Base-by-base conservation (phyloP, 2,329 filamentous ascomycete species). In the Ambrosiella beaveri region DNA sequence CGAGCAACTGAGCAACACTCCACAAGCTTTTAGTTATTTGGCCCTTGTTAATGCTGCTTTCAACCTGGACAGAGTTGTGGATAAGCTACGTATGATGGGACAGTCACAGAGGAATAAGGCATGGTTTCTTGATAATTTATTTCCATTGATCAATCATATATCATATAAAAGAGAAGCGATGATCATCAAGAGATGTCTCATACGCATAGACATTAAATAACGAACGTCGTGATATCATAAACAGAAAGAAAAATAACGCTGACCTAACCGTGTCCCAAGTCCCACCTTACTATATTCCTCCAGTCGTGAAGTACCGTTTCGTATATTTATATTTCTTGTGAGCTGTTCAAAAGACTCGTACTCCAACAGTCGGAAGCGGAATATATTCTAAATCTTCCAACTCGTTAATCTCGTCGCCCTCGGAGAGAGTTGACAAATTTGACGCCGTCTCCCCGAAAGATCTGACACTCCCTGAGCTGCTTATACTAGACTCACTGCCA, bases 1-100 rank as follows among this genome's bases (percentile, higher is more conserved):
- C 9, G 85, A 89, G 69, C 85, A 89, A 70, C 73, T 89, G 60
- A 86, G 86, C 1, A 89, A 89, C 65, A 88, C 84, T 13, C 85
- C 86, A 0, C 85, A 88, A 69, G 85, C 86, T 0, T 89, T 89
- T 63, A 86, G 82, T 63, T 85, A 90, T 66, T 69, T 90, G 61
- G 84, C 85, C 1, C 75, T 88, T 65, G 80, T 89, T 64, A 87
- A 82, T 66, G 85, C 85, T 1, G 85, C 85, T 1, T 88, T 89
- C 67, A 89, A 88, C 68, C 68, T 89, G 56, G 81, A 85, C 65
- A 77, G 80, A 11, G 76, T 71, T 9, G 52, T 55, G 3, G 52
- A 57, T 38, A n/a, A 38, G 3, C 17, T 59, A 19, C 52, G 39
- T 13, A 1, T 55, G 35, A 49, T 7, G 27, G 44, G 17, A 11